Conservation (phyloP, 2,329 filamentous ascomycete species). For the Eutypella sp. region DNA sequence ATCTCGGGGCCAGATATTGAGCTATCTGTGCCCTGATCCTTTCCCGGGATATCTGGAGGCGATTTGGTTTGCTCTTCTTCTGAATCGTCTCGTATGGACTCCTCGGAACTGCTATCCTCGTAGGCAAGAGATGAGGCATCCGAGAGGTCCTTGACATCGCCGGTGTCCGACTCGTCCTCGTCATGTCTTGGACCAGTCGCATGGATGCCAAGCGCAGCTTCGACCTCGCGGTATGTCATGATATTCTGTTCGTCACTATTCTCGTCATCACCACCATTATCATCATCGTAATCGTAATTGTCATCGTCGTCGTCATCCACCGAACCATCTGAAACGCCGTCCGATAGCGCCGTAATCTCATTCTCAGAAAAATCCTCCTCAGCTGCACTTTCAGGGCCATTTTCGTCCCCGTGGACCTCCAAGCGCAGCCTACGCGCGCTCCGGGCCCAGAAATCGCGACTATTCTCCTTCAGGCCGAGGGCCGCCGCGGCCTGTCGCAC, state of each 20-base stretch:
- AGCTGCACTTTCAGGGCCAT: no score
- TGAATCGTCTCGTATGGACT: constrained; percentile 1
- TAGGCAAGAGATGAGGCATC: constrained; percentile 2
- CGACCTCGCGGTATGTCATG: constrained; percentile 41
- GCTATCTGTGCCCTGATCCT: no score
- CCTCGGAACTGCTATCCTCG: background rate
- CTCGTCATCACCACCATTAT: background rate
- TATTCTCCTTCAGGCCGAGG: constrained; percentile 36
- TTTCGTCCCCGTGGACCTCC: constrained; percentile 38
- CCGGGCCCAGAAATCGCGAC: constrained; percentile 40
- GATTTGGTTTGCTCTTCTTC: no score
- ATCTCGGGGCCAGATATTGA: background rate
- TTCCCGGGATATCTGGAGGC: no score
- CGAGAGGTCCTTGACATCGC: constrained; percentile 1
- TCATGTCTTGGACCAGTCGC: background rate
- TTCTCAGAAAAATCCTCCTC: no score
- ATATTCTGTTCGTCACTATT: constrained; percentile 8
- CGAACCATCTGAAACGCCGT: no score
- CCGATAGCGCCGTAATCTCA: no score
- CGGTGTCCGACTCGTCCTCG: background rate
- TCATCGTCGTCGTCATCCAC: constrained; percentile 3
- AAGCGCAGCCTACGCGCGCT: constrained; percentile 46
- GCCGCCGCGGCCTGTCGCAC: constrained; percentile 45
- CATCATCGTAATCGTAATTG: constrained; percentile 4
- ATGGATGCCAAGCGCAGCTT: constrained; percentile 30